Conservation (phyloP, 2,329 filamentous ascomycete species). For the Laburnicola sp. region DNA sequence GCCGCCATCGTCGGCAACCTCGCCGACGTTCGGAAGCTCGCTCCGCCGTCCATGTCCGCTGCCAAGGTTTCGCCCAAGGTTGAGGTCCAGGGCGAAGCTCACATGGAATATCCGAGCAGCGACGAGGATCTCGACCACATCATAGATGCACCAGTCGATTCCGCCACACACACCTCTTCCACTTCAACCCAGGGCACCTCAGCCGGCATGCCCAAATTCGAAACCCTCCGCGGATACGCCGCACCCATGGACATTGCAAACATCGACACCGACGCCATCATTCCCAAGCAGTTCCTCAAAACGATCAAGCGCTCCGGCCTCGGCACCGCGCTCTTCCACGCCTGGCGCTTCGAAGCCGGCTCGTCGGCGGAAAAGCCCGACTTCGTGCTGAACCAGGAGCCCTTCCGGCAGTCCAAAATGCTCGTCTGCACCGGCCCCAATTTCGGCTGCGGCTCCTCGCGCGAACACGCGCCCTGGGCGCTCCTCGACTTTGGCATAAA, state of each 20-base stretch:
- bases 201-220: conserved; percentile 80
- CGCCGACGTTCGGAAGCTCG: conserved; percentile 82
- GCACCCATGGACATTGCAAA: conserved; percentile 87
- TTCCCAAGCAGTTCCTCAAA: conserved; percentile 98
- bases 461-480: conserved; percentile 97
- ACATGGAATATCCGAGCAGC: conserved; percentile 60
- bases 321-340: conserved; percentile 83
- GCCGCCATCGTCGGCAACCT: conserved; percentile 89
- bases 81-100: conserved; percentile 55
- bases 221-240: conserved; percentile 79
- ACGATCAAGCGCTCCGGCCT: conserved; percentile 98
- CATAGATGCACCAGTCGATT: conserved; percentile 63
- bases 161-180: conserved; percentile 68
- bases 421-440: conserved; percentile 89
- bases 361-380: conserved; percentile 71
- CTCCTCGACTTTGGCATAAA: conserved; percentile 95
- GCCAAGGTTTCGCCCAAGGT: conserved; percentile 59
- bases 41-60: conserved; percentile 51
- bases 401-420: conserved; percentile 82
- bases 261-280: conserved; percentile 98
- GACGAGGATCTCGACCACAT: conserved; percentile 67
- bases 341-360: conserved; percentile 71
- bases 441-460: conserved; percentile 90
- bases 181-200: conserved; percentile 51
- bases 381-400: conserved; percentile 89